Evolutionary conservation across 495 filamentous ascomycete species (phyloP).

Genomic region (Aspergillus mulundensis): DNA sequence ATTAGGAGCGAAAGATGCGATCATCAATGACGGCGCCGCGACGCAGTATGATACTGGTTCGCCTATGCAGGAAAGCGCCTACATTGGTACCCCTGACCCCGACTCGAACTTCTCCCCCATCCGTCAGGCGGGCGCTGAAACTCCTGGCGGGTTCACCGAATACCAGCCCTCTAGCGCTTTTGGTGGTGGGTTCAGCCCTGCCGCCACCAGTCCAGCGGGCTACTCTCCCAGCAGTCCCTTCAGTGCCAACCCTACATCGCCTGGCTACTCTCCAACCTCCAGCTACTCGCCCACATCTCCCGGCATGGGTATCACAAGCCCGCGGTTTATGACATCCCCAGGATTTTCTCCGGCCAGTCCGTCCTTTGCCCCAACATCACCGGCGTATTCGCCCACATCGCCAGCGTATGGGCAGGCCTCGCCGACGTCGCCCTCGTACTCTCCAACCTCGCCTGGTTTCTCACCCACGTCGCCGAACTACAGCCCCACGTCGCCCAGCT

Average conservation of each 20-base stretch:
- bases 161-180: slow-evolving; percentile 52
- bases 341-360: slow-evolving; percentile 65
- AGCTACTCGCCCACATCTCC: slow-evolving; percentile 63
- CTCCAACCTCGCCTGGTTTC: slow-evolving; percentile 79
- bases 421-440: slow-evolving; percentile 69
- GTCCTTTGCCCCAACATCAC: slow-evolving; percentile 68
- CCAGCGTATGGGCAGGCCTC: slow-evolving; percentile 63
- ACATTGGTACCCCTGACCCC: slow-evolving; percentile 71
- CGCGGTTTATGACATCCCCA: slow-evolving; percentile 50
- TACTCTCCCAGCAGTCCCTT: slow-evolving; percentile 77
- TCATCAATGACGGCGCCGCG: slow-evolving; percentile 72
- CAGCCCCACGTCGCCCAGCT: slow-evolving; percentile 59
- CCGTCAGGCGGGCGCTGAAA: slow-evolving; percentile 67
- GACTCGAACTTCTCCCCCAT: slow-evolving; percentile 89
- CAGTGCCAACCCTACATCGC: slow-evolving; percentile 70
- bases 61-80: slow-evolving; percentile 74
- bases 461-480: slow-evolving; percentile 68
- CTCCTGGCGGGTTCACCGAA: slow-evolving; percentile 67
- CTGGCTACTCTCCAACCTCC: slow-evolving; percentile 71
- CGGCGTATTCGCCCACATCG: slow-evolving; percentile 81
- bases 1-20: slow-evolving; percentile 66
- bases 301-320: slow-evolving; percentile 54
- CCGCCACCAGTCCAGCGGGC: slow-evolving; percentile 61
- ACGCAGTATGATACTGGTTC: slow-evolving; percentile 94
- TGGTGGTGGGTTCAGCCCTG: slow-evolving; percentile 62